These are phyloP conservation scores for Miscanthus lutarioriparius DNA, from an alignment of 176 grass and related monocot genomes.

Conservation along the genomic window DNA sequence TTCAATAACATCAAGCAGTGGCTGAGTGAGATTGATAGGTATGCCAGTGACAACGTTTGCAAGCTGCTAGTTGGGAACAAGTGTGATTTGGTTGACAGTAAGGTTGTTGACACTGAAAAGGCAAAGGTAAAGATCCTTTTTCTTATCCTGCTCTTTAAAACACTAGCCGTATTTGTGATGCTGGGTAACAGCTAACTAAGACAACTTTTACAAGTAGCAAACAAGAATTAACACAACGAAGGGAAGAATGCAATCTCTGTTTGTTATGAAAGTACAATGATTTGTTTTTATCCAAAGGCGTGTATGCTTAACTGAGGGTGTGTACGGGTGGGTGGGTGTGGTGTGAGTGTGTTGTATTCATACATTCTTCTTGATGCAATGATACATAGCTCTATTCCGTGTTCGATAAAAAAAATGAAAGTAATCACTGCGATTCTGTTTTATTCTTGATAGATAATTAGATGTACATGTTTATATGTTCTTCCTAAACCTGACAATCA, in stretches of 20 bases:
- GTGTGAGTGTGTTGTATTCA: neutral
- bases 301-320: neutral
- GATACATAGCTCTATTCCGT: neutral
- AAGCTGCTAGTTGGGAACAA: slow-evolving; percentile 98
- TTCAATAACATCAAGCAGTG: slow-evolving; percentile 94
- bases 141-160: neutral
- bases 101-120: slow-evolving; percentile 83
- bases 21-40: slow-evolving; percentile 96
- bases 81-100: slow-evolving; percentile 82
- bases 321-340: neutral
- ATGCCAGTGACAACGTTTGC: slow-evolving; percentile 92
- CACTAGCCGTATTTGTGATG: neutral
- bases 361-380: neutral
- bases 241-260: neutral
- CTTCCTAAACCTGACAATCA: neutral
- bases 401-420: neutral
- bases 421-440: neutral
- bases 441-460: neutral
- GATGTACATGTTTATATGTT: neutral
- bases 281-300: neutral
- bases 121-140: slow-evolving; percentile 57
- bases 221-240: neutral
- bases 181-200: neutral
- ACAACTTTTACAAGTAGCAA: neutral
- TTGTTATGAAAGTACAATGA: neutral